Percentiles rank a stretch among this genome's conserved stretches.
Conservation (phyloP, 768 basidiomycete genomes). For the Russula sp. region DNA sequence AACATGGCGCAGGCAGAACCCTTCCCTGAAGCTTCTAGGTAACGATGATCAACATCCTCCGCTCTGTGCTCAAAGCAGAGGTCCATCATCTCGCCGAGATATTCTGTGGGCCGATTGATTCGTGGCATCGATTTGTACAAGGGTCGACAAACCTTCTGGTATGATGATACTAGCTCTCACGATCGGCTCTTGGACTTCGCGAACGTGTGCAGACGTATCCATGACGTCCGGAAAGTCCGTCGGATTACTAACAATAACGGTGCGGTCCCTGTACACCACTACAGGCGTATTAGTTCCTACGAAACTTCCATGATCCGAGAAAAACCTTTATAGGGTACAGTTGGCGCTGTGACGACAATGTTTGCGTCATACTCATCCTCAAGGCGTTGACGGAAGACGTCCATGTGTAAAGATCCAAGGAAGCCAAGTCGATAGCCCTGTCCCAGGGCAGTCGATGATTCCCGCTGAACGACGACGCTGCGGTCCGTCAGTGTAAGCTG, state of each 20-base stretch:
- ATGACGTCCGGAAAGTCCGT: slow-evolving; percentile 87
- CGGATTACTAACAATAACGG: slow-evolving; percentile 75
- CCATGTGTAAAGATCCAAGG: slow-evolving; percentile 93
- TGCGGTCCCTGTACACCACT: slow-evolving; percentile 70
- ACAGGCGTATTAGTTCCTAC: slow-evolving; percentile 8
- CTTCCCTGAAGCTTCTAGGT: slow-evolving; percentile 56
- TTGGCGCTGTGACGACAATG: slow-evolving; percentile 92
- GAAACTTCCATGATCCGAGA: slow-evolving; percentile 1
- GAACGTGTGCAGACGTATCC: slow-evolving; percentile 50
- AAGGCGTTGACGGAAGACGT: slow-evolving; percentile 88
- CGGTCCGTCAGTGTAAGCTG: slow-evolving; percentile 82
- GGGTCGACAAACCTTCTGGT: slow-evolving; percentile 63
- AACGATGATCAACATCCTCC: slow-evolving; percentile 73
- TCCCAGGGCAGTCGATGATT: slow-evolving; percentile 89
- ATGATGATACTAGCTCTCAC: slow-evolving; percentile 92
- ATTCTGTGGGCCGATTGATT: slow-evolving; percentile 42
- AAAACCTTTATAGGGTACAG: slow-evolving; percentile 85
- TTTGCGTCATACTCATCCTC: slow-evolving; percentile 96
- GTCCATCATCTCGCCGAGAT: slow-evolving; percentile 95
- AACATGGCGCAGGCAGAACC: slow-evolving; percentile 66
- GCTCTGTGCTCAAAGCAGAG: slow-evolving; percentile 84
- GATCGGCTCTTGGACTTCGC: slow-evolving; percentile 83
- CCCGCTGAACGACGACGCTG: slow-evolving; percentile 83
- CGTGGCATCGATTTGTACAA: background rate
- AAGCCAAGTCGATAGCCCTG: slow-evolving; percentile 95